Evolutionary conservation across 768 basidiomycete species (phyloP), one percentile per base, ranked within the genome.

Genomic region (Terana coerulea): DNA sequence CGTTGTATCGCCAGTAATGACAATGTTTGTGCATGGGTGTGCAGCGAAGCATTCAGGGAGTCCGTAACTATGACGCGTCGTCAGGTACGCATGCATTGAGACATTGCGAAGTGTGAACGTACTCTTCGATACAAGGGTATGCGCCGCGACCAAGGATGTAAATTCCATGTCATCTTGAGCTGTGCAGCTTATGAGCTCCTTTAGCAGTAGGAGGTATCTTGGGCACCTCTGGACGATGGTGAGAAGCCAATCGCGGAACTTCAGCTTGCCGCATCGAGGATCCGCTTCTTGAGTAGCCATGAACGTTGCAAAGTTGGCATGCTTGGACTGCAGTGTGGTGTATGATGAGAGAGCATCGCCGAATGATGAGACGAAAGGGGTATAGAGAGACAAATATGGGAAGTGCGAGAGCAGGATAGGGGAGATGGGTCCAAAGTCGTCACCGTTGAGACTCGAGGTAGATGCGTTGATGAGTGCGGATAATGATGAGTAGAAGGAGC

Each of bases 151-250:
- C 22, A 93, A 72, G 25, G 79, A 79, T 3, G 69, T 69, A 60
- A 85, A 74, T 63, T 93, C 91, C n/a, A 77, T 72, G 54, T 88
- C 84, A 3, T 81, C 80, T 3, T 72, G 67, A 31, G 77, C 75
- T 14, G 86, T 89, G 53, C 81, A 79, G n/a, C 67, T 65, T 30
- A 91, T 80, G 31, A 94, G 75, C 63, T 95, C 91, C 66, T 84
- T 91, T 46, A 94, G 77, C 10, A 95, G 72, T 10, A 95, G 75
- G 7, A 92, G 76, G 63, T 94, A 94, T 50, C 92, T 78, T 3
- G 92, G 92, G 65, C 90, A 92, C 49, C 91, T 78, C 66, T 95
- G 91, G 6, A 95, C 86, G 42, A 91, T 83, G 2, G 88, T 89
- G 48, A 95, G 74, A 9, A 95, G 77, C 84, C 91, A 95, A 62